A percentile compares a stretch with the other conserved stretches of the same genome.
Conservation (phyloP, 176 grass and related monocot species). For the Sorghum bicolor region Sorghum_bicolor_NCBIv3 NC_012873.2:65479001-65479500, state of each 20-base stretch:
- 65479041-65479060: slow-evolving; percentile 67
- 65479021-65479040: slow-evolving; percentile 52
- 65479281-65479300: background rate
- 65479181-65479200: background rate
- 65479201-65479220: background rate
- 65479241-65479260: background rate
- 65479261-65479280: background rate
- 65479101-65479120: slow-evolving; percentile 43
- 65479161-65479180: slow-evolving; percentile 48
- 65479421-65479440: slow-evolving; percentile 71
- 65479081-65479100: slow-evolving; percentile 60
- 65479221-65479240: background rate
- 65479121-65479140: slow-evolving; percentile 66
- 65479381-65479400: slow-evolving; percentile 85
- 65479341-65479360: background rate
- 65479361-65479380: slow-evolving; percentile 41
- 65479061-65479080: slow-evolving; percentile 73
- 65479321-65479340: background rate
- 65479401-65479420: slow-evolving; percentile 56
- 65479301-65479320: background rate
- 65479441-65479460: slow-evolving; percentile 74
- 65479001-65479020: slow-evolving; percentile 75
- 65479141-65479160: slow-evolving; percentile 50
- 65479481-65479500: background rate
- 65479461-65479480: background rate